These are phyloP conservation scores for Yamadazyma pseudoaaseri DNA, from an alignment of 1,139 yeast genomes.

Conservation along the genomic window DNA sequence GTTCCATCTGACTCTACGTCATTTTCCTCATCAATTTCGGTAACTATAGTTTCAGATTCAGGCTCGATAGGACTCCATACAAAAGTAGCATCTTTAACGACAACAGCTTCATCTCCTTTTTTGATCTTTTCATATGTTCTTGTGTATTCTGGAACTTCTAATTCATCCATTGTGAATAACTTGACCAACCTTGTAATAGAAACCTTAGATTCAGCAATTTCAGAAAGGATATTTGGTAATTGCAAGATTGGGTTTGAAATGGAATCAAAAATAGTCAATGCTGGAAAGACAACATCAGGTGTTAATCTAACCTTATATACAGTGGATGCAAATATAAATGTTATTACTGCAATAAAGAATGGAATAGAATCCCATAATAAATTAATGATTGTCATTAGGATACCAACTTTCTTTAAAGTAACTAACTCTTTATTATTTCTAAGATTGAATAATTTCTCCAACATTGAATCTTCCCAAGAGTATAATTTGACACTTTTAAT, in stretches of 20 bases:
- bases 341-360: slow-evolving; percentile 33
- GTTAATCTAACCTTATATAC: slow-evolving; percentile 26
- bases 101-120: slow-evolving; percentile 17
- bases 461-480: slow-evolving; percentile 43
- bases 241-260: slow-evolving; percentile 34
- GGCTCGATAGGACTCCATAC: slow-evolving; percentile 27
- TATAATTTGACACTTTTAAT: slow-evolving; percentile 41
- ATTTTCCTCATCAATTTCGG: slow-evolving; percentile 42
- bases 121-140: slow-evolving; percentile 13
- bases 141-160: slow-evolving; percentile 20
- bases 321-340: slow-evolving; percentile 27
- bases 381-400: slow-evolving; percentile 27
- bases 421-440: slow-evolving; percentile 38
- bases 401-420: slow-evolving; percentile 29
- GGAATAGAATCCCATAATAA: slow-evolving; percentile 42
- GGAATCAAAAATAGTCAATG: slow-evolving; percentile 35
- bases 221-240: slow-evolving; percentile 31
- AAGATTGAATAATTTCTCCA: slow-evolving; percentile 29
- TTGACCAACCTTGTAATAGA: slow-evolving; percentile 33
- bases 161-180: slow-evolving; percentile 34
- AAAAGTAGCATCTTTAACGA: slow-evolving; percentile 21
- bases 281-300: slow-evolving; percentile 41
- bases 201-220: slow-evolving; percentile 31
- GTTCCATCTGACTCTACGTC: slow-evolving; percentile 22
- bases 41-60: slow-evolving; percentile 18